phyloP scores from a whole-genome alignment of 2,329 filamentous ascomycete genomes.

The Knufia fluminis region DNA sequence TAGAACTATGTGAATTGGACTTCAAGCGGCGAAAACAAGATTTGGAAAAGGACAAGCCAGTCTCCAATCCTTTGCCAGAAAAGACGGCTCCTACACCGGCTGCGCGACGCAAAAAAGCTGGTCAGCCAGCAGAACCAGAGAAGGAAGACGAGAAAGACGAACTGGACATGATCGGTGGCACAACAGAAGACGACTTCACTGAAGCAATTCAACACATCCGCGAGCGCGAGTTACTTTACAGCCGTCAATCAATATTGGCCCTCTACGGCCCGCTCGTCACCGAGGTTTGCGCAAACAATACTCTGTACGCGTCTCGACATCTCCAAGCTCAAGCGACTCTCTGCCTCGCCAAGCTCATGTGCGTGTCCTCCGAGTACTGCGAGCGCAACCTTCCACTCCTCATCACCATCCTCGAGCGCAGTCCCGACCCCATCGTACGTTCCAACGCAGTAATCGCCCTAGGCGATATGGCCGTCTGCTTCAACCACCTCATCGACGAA shows the following conservation, averaged over 20 bases:
- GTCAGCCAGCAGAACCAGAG: conserved; percentile 36
- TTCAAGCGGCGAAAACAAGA: conserved; percentile 95
- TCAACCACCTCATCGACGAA: conserved; percentile 98
- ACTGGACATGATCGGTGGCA: conserved; percentile 91
- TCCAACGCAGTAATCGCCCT: conserved; percentile 95
- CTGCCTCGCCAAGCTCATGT: conserved; percentile 97
- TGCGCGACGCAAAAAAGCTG: conserved; percentile 40
- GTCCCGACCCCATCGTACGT: conserved; percentile 80
- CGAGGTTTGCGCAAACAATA: conserved; percentile 92
- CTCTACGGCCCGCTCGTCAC: conserved; percentile 85
- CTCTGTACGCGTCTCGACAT: conserved; percentile 77
- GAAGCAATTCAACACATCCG: conserved; percentile 78
- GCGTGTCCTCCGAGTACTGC: conserved; percentile 92
- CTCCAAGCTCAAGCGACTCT: conserved; percentile 88
- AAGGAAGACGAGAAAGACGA: conserved; percentile 68
- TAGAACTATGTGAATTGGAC: conserved; percentile 93
- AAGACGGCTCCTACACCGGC: conserved; percentile 29
- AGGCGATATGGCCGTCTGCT: conserved; percentile 98
- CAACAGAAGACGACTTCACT: conserved; percentile 87
- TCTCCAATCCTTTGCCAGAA: conserved; percentile 23
- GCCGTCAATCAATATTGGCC: conserved; percentile 71
- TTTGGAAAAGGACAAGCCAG: conserved; percentile 59
- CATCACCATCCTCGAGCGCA: conserved; percentile 96
- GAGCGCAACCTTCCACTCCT: conserved; percentile 84
- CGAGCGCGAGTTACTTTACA: conserved; percentile 75